phyloP scores from a whole-genome alignment of 1,139 yeast species.

The Blastobotrys arbuscula region DNA sequence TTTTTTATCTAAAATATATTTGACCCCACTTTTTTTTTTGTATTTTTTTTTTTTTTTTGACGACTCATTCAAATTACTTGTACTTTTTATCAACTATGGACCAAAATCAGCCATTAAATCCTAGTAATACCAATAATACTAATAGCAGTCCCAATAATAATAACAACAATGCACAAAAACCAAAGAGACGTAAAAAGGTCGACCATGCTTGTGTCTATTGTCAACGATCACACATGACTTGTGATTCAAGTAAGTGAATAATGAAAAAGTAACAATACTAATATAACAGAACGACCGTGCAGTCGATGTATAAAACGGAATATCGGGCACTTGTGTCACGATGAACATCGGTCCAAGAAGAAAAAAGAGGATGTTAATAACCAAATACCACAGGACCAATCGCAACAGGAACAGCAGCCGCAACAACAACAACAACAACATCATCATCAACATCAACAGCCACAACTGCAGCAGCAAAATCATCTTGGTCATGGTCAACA shows the following conservation, averaged over 20 bases:
- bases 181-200: constrained; percentile 27
- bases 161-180: neutral
- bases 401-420: neutral
- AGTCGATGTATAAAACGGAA: constrained; percentile 80
- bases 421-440: neutral
- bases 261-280: neutral
- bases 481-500: neutral
- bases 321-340: constrained; percentile 85
- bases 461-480: too few relatives aligned
- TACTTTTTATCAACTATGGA: too few relatives aligned
- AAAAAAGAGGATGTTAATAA: constrained; percentile 11
- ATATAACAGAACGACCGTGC: constrained; percentile 62
- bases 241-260: constrained; percentile 43
- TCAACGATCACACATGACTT: constrained; percentile 89
- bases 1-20: too few relatives aligned
- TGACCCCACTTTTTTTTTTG: too few relatives aligned
- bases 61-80: too few relatives aligned
- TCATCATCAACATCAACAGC: neutral
- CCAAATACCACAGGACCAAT: neutral
- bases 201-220: constrained; percentile 81
- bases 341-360: constrained; percentile 47
- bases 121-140: too few relatives aligned
- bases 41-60: too few relatives aligned
- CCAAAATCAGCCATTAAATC: too few relatives aligned
- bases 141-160: neutral